Evolutionary conservation across 192 early-diverging fungal species (phyloP), one percentile per base, ranked within the genome.

Genomic region (Irineochytrium annulatum): DNA sequence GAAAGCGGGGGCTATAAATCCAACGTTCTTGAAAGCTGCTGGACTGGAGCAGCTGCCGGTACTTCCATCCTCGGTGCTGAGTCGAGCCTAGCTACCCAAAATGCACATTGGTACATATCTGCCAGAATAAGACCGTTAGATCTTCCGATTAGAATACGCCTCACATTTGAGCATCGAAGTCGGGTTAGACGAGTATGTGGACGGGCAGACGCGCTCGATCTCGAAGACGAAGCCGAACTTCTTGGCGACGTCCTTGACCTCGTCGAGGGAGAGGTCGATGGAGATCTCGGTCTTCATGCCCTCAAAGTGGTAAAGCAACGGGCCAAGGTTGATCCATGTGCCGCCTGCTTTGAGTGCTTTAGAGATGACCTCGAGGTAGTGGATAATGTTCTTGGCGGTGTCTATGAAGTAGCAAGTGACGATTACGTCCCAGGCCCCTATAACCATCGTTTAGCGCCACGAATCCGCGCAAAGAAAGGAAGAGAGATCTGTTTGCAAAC

Each of bases 361-460:
- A 70, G 86, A 77, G 60, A 99, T 88, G 0, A 86, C 80, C 44
- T 91, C 89, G 16, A 99, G 66, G 65, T 97, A 97, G 29, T 88
- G 83, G 29, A 95, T 63, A 28, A 92, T 84, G 57, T 97, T 95
- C 64, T 92, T 90, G 11, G 94, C 93, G 0, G 96, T 97, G 59
- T 99, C 96, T 44, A 99, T 88, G 70, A 99, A 99, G 77, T 93
- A 99, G 65, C 94, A 95, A 0, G 92, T 96, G 1, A 94, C 90
- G 2, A 97, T 75, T 11, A 83, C 86, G 68, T 97, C 92, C 91
- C 91, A 99, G 37, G 71, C 59, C 6, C 69, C 81, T 79, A 14
- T 33, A 26, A n/a, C n/a, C n/a, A n/a, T 4, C 24, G 13, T 24
- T 22, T 1, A 16, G 19, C 5, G 32, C 39, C 39, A 29, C 41